Base-by-base conservation (phyloP, 208 protist genomes). In the Wallacemonas sp. region DNA sequence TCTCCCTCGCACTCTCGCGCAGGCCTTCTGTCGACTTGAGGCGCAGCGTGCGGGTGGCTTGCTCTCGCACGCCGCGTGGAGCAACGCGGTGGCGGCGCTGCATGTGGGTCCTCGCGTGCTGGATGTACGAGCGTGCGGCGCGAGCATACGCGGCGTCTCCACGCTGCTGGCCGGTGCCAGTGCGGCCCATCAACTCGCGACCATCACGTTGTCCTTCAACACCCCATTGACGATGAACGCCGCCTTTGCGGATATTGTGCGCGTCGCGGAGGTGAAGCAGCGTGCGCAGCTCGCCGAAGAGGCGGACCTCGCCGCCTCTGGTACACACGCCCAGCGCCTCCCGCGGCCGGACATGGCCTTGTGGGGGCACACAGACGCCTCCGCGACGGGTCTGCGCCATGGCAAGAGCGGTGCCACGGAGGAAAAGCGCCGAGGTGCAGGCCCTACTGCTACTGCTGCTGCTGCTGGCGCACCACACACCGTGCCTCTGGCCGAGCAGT, bases 151-250 rank as follows among this genome's bases (percentile, higher is more conserved):
- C 33, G 88, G 88, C 5, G 64, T 94, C 24, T 88, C 84, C 15
- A 72, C 80, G 21, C 71, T 90, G 22, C 70, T 91, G 31, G 76
- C 77, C 17, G 88, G 75, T 2, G 84, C 82, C 36, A 89, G 84
- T 56, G 71, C 64, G 31, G 73, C 84, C 2, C 77, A 89, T 26
- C 70, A 80, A 2, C 59, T 94, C 42, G 19, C 56, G 27, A 58
- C 51, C 8, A 15, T 59, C 11, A 19, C 62, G 30, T 6, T 49
- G 9, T 55, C 44, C 42, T 66, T 42, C 27, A 39, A 41, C 31
- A 44, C 61, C 3, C 30, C 56, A 17, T 26, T 58, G 26, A 58
- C 51, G 30, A 31, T 27, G 12, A 31, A 58, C 28, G 8, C 51
- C 9, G 15, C 56, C 2, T 51, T 47, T 14, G 6, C 17, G 5